Evolutionary conservation across 805 yeast species (phyloP).

Genomic region (Henningerozyma blattae): DNA sequence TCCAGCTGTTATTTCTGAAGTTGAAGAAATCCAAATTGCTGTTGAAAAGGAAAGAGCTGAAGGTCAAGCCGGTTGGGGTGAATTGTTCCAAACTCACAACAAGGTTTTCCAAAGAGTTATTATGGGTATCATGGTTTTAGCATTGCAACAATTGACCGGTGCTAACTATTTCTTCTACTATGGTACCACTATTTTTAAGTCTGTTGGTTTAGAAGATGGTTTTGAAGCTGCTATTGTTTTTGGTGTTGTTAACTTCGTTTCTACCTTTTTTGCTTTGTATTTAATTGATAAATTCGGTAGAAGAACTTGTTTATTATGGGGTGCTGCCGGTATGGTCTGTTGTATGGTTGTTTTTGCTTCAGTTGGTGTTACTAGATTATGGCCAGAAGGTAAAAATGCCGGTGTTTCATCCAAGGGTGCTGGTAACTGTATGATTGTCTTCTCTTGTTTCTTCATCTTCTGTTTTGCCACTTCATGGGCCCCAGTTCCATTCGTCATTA

Average conservation of each 20-base stretch:
- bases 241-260: conserved; percentile 47
- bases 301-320: conserved; percentile 34
- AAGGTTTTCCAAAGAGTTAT: conserved; percentile 35
- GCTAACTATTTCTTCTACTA: conserved; percentile 56
- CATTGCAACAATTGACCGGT: conserved; percentile 57
- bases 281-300: conserved; percentile 44
- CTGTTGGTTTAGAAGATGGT: conserved; percentile 47
- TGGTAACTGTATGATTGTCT: conserved; percentile 60
- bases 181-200: conserved; percentile 48
- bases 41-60: conserved; percentile 46
- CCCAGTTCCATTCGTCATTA: conserved; percentile 50
- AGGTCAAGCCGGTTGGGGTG: conserved; percentile 55
- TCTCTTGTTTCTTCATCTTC: conserved; percentile 56
- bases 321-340: conserved; percentile 35
- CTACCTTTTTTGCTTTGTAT: conserved; percentile 38
- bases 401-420: conserved; percentile 40
- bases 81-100: conserved; percentile 55
- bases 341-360: conserved; percentile 41
- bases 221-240: conserved; percentile 45
- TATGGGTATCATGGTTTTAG: conserved; percentile 44
- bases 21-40: conserved; percentile 49
- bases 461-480: conserved; percentile 69
- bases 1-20: conserved; percentile 42
- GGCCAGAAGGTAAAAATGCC: conserved; percentile 25
- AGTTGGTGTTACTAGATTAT: conserved; percentile 40